A percentile compares a stretch with the other conserved stretches of the same genome.
These are phyloP conservation scores for Adenanthera pavonina DNA, from an alignment of 306 rosid species.

Conservation along the genomic window DNA sequence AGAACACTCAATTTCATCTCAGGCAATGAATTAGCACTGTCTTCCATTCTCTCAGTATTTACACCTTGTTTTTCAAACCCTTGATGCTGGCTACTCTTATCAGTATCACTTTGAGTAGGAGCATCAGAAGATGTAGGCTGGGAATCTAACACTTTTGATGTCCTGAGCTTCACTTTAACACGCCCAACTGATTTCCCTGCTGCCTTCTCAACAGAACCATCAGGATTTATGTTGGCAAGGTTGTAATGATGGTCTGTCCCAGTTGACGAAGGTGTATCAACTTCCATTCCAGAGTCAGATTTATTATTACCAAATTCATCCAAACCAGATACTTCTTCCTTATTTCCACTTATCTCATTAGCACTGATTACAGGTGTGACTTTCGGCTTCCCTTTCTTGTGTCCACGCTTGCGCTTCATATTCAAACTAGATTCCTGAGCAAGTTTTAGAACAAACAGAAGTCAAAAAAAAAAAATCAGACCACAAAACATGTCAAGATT, in stretches of 20 bases:
- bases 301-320: constrained; percentile 53
- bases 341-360: constrained; percentile 34
- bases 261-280: constrained; percentile 77
- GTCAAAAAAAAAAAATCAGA: no score
- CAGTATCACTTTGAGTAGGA: constrained; percentile 83
- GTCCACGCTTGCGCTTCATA: constrained; percentile 93
- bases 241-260: constrained; percentile 76
- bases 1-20: constrained; percentile 39
- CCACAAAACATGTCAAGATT: neutral
- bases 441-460: constrained; percentile 35
- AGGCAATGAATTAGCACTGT: constrained; percentile 79
- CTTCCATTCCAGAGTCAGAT: constrained; percentile 75
- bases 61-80: constrained; percentile 63
- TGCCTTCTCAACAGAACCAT: constrained; percentile 63
- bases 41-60: constrained; percentile 65
- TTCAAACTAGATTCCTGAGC: constrained; percentile 28
- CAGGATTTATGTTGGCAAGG: constrained; percentile 66
- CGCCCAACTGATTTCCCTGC: constrained; percentile 68
- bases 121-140: constrained; percentile 78
- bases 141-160: constrained; percentile 65
- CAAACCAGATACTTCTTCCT: constrained; percentile 58
- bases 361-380: constrained; percentile 38
- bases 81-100: constrained; percentile 76
- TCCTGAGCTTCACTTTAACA: constrained; percentile 87
- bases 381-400: constrained; percentile 74